phyloP scores from a whole-genome alignment of 2,329 filamentous ascomycete genomes.

The Fusarium sp. region DNA sequence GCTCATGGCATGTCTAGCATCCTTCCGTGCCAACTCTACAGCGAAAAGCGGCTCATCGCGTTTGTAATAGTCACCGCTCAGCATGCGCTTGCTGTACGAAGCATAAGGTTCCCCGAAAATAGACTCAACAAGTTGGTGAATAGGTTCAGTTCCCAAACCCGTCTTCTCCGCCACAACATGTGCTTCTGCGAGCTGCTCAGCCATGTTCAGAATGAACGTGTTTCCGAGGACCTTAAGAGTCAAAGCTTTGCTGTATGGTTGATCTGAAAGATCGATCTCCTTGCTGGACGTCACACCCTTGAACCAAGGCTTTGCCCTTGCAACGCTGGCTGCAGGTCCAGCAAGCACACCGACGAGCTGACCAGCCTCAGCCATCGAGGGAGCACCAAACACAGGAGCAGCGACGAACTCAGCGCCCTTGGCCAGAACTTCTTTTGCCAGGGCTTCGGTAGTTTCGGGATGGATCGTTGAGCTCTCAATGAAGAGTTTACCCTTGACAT shows the following conservation, averaged over 20 bases:
- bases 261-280: slow-evolving; percentile 77
- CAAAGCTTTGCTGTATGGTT: slow-evolving; percentile 76
- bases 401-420: slow-evolving; percentile 81
- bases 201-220: slow-evolving; percentile 86
- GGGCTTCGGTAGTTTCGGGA: slow-evolving; percentile 79
- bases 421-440: slow-evolving; percentile 69
- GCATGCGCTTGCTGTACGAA: slow-evolving; percentile 81
- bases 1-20: slow-evolving; percentile 78
- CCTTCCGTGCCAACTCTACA: slow-evolving; percentile 86
- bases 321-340: slow-evolving; percentile 70
- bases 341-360: slow-evolving; percentile 80
- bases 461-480: slow-evolving; percentile 91
- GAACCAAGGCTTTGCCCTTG: slow-evolving; percentile 76
- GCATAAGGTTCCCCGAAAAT: slow-evolving; percentile 83
- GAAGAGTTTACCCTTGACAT: slow-evolving; percentile 79
- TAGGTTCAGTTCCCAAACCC: slow-evolving; percentile 76
- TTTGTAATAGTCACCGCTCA: slow-evolving; percentile 80
- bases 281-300: slow-evolving; percentile 78
- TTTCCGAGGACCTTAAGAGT: slow-evolving; percentile 88
- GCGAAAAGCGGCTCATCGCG: slow-evolving; percentile 84
- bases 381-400: slow-evolving; percentile 76
- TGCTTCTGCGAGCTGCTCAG: slow-evolving; percentile 82
- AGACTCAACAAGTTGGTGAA: slow-evolving; percentile 78
- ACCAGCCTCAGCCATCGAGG: slow-evolving; percentile 77
- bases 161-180: slow-evolving; percentile 84